Percentiles rank a stretch among this genome's conserved stretches.
phyloP scores from a whole-genome alignment of 441 rosid genomes.

The Brassica hybrid region DNA sequence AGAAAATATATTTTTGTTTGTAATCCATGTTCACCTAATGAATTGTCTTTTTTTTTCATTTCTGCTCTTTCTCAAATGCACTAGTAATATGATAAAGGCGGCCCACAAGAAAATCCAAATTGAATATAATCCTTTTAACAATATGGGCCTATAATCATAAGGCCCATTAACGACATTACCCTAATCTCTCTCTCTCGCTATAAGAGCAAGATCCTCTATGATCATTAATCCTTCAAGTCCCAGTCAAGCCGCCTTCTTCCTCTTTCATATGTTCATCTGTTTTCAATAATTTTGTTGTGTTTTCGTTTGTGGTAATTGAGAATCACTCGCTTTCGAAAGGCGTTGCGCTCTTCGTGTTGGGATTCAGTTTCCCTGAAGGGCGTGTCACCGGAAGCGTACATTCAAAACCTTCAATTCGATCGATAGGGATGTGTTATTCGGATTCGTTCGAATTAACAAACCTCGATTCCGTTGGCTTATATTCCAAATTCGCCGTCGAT shows the following conservation, averaged over 20 bases:
- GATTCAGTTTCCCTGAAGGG: conserved; percentile 47
- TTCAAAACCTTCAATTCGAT: conserved; percentile 39
- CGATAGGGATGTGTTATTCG: conserved; percentile 25
- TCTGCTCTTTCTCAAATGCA: too few relatives aligned
- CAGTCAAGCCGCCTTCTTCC: neutral
- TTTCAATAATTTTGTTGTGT: neutral
- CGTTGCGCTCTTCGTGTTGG: conserved; percentile 70
- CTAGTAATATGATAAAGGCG: neutral
- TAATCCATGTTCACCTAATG: too few relatives aligned
- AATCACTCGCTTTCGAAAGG: conserved; percentile 73
- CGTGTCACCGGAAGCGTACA: conserved; percentile 89
- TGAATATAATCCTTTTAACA: too few relatives aligned
- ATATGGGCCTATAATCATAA: neutral
- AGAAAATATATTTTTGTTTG: too few relatives aligned
- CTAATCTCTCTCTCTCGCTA: neutral
- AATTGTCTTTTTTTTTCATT: too few relatives aligned
- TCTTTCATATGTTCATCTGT: neutral
- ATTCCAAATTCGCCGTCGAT: conserved; percentile 3
- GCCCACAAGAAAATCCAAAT: neutral
- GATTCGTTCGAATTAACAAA: conserved; percentile 8
- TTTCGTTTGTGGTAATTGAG: neutral
- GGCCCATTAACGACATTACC: neutral
- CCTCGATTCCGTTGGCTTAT: neutral
- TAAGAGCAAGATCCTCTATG: neutral
- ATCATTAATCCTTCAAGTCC: neutral